Evolutionary conservation across 2,329 filamentous ascomycete species (phyloP).

Genomic region (Chrysoporthe cubensis): DNA sequence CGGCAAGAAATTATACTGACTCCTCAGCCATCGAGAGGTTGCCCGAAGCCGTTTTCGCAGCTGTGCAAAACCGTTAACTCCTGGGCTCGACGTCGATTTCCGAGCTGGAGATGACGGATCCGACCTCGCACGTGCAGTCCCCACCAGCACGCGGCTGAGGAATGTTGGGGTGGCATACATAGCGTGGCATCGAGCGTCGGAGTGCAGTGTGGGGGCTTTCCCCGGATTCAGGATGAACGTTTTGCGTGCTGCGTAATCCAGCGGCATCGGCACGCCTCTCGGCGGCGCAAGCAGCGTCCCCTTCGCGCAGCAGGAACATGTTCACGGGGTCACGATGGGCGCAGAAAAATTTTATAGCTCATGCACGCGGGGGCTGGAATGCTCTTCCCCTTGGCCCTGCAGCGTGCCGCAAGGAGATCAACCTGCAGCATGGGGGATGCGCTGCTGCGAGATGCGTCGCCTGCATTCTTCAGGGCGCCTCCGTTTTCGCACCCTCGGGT

Average conservation of each 20-base stretch:
- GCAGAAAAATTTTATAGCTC: not conserved
- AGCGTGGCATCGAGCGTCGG: not conserved
- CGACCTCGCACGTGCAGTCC: constrained; percentile 14
- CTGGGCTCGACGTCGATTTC: constrained; percentile 14
- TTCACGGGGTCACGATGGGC: not conserved
- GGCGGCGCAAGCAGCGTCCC: not conserved
- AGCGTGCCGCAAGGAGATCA: not conserved
- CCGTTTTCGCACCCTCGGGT: not conserved
- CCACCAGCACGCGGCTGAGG: not conserved
- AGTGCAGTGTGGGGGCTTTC: constrained; percentile 18
- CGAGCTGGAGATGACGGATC: constrained; percentile 25
- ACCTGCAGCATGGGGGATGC: not conserved
- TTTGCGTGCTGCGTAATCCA: not conserved
- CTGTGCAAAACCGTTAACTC: constrained; percentile 3
- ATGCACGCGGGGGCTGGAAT: not conserved
- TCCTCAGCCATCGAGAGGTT: not conserved
- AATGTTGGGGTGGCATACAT: not conserved
- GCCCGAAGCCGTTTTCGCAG: constrained; percentile 24
- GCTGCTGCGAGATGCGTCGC: not conserved
- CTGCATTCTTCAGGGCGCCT: not conserved
- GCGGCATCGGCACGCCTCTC: constrained; percentile 5
- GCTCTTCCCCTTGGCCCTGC: not conserved
- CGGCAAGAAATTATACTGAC: constrained; percentile 11
- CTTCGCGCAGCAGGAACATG: not conserved
- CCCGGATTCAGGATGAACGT: constrained; percentile 1